Conservation (phyloP, 371 early-diverging fungal genomes). For the Apophysomyces trapeziformis region DNA sequence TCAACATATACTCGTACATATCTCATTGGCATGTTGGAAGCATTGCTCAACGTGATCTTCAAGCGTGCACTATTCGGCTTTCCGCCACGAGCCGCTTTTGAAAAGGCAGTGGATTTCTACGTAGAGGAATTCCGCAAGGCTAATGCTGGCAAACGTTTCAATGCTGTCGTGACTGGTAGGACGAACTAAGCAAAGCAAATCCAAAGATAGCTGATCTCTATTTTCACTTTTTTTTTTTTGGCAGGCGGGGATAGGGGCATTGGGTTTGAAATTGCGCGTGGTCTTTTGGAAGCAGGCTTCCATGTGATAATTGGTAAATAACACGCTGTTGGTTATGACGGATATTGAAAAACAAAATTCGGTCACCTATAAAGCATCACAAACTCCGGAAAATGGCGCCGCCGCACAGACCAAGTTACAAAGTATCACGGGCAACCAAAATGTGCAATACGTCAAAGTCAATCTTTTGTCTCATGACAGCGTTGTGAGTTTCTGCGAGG, state of each 20-base stretch:
- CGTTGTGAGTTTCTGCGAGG: neutral
- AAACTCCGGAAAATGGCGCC: neutral
- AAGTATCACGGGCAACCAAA: neutral
- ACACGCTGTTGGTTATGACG: neutral
- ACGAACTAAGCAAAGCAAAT: no score
- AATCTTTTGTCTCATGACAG: slow-evolving; percentile 3
- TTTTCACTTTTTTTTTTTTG: slow-evolving; percentile 1
- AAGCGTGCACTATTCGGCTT: slow-evolving; percentile 26
- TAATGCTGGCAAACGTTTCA: neutral
- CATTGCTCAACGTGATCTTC: slow-evolving; percentile 30
- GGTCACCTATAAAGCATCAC: neutral
- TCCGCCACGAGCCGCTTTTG: slow-evolving; percentile 7
- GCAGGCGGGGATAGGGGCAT: slow-evolving; percentile 53
- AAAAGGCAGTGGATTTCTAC: slow-evolving; percentile 15
- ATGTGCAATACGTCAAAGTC: neutral
- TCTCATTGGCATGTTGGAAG: slow-evolving; percentile 38
- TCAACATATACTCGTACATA: slow-evolving; percentile 30
- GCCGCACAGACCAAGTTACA: slow-evolving; percentile 11
- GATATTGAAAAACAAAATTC: neutral
- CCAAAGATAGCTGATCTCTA: neutral
- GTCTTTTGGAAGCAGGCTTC: slow-evolving; percentile 36
- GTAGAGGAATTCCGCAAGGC: slow-evolving; percentile 12
- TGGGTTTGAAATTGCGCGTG: slow-evolving; percentile 41
- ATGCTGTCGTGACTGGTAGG: slow-evolving; percentile 36
- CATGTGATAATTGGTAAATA: slow-evolving; percentile 44